These are phyloP conservation scores for Pluteus cervinus DNA, from an alignment of 768 basidiomycete genomes.

Conservation along the genomic window DNA sequence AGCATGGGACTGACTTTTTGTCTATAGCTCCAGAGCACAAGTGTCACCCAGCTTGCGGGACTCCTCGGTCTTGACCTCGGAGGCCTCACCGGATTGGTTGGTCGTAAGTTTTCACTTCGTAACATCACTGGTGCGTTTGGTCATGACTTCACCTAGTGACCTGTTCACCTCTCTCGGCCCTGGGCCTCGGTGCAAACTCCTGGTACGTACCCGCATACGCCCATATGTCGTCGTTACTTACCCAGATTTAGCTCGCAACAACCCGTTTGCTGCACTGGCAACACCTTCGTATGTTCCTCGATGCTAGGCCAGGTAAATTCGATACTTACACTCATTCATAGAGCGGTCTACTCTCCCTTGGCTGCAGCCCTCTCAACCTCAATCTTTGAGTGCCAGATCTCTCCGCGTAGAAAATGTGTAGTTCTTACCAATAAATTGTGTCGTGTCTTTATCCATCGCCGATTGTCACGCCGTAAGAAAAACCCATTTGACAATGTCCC, in stretches of 20 bases:
- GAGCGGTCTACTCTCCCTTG: constrained; percentile 11
- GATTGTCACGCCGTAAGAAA: too few species aligned
- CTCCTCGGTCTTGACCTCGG: constrained; percentile 9
- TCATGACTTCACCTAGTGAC: constrained; percentile 9
- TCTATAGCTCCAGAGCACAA: neutral
- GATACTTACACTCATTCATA: neutral
- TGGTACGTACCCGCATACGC: too few species aligned
- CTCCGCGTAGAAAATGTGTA: too few species aligned
- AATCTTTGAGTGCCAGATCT: too few species aligned
- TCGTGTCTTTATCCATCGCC: too few species aligned
- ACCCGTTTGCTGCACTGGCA: constrained; percentile 16
- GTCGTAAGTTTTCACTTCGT: constrained; percentile 10
- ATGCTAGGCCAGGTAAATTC: neutral
- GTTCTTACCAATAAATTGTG: too few species aligned
- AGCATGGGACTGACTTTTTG: neutral
- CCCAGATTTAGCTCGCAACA: constrained; percentile 10
- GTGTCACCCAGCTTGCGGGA: constrained; percentile 3
- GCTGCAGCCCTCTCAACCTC: constrained; percentile 10
- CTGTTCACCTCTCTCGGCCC: constrained; percentile 12
- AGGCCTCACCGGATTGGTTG: constrained; percentile 11
- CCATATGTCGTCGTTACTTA: neutral
- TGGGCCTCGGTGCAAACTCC: constrained; percentile 11
- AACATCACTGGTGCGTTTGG: neutral
- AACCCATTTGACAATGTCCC: too few species aligned
- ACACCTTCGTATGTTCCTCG: constrained; percentile 11